Base-by-base conservation (phyloP, 306 rosid genomes). In the Ammopiptanthus mongolicus region DNA sequence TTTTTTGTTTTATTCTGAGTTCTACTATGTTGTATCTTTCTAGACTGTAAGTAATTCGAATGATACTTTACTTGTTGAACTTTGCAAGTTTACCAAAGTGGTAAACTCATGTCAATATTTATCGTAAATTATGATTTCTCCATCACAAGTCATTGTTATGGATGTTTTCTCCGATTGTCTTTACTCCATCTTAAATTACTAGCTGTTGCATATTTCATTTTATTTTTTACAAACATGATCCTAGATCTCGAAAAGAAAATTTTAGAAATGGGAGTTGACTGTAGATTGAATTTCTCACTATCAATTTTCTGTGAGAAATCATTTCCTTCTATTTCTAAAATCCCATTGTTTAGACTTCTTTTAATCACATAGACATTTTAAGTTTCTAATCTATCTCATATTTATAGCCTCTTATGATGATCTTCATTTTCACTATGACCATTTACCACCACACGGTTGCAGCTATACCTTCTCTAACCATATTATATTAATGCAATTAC, bases 11-110 rank as follows among this genome's bases (percentile, higher is more conserved):
- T n/a, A n/a, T n/a, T n/a, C n/a, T n/a, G n/a, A n/a, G n/a, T n/a
- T n/a, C n/a, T n/a, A n/a, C n/a, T n/a, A n/a, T n/a, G n/a, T n/a
- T n/a, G n/a, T n/a, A n/a, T n/a, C n/a, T 71, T 76, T 68, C 22
- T 68, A 41, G 74, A 72, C 76, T 60, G 81, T 73, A 73, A n/a
- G 52, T 71, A 9, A 42, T 18, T 67, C 25, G 77, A 74, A 67
- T 83, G 52, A 60, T 47, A 61, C 47, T 59, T 72, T 58, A 17
- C 61, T 33, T 36, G n/a, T 19, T 65, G 71, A 69, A 71, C 34
- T 29, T 74, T 72, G 29, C 44, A 56, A 8, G 44, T 28, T 61
- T 56, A 41, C 64, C 63, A 65, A 76, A 63, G 63, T 58, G 58
- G 50, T 11, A 70, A 70, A 70, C 28, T 70, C 78, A 28, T 56